Conservation (phyloP, 2,329 filamentous ascomycete genomes). For the Eutypella sp. region DNA sequence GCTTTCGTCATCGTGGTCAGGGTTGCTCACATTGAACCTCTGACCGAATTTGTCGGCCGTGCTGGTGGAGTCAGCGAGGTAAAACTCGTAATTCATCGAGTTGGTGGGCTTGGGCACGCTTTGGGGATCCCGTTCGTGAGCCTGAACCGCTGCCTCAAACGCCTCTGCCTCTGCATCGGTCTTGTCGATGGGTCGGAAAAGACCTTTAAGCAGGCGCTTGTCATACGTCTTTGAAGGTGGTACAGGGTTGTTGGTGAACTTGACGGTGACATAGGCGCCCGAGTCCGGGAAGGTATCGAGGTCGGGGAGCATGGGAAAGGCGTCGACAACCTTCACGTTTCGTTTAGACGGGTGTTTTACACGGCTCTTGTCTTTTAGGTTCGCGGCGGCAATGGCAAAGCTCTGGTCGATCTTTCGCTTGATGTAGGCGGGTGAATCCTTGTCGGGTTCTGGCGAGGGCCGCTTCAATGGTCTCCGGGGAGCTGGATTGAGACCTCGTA, state of each 20-base stretch:
- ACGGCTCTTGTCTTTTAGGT: constrained; percentile 48
- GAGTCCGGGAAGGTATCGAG: constrained; percentile 65
- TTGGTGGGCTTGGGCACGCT: constrained; percentile 52
- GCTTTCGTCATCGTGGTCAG: constrained; percentile 46
- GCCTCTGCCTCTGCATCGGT: constrained; percentile 49
- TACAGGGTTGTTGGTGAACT: constrained; percentile 63
- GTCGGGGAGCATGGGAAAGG: constrained; percentile 59
- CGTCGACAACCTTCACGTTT: constrained; percentile 53
- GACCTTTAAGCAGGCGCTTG: constrained; percentile 53
- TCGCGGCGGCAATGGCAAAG: constrained; percentile 50
- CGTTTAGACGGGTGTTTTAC: constrained; percentile 56
- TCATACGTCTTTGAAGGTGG: constrained; percentile 50
- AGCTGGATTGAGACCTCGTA: constrained; percentile 43
- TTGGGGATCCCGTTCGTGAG: constrained; percentile 52
- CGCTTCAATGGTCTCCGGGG: constrained; percentile 40
- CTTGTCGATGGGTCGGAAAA: constrained; percentile 57
- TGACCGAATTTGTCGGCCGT: constrained; percentile 52
- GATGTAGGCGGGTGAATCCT: constrained; percentile 61
- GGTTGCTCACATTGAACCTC: constrained; percentile 55
- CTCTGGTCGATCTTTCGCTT: constrained; percentile 61
- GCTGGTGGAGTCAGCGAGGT: constrained; percentile 46
- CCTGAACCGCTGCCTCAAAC: constrained; percentile 45
- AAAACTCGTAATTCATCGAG: constrained; percentile 63
- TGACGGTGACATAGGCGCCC: constrained; percentile 64
- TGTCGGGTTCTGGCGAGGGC: constrained; percentile 53